Evolutionary conservation across 208 protist species (phyloP).

Genomic region (Porcisia deanei): DNA sequence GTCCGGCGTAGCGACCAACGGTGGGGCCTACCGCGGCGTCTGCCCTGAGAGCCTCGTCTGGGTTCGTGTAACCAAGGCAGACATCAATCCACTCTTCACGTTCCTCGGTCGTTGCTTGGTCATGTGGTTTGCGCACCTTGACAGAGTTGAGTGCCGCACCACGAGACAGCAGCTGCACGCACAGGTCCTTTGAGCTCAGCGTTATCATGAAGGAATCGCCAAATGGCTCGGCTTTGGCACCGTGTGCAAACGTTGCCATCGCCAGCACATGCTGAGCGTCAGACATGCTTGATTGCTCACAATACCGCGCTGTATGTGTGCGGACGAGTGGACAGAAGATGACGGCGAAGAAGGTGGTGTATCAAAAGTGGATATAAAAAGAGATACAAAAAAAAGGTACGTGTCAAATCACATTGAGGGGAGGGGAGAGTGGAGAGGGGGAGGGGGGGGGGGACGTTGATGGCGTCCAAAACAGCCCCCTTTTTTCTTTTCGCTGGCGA

Average conservation of each 20-base stretch:
- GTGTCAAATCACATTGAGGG: too few species aligned
- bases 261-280: conserved; percentile 8
- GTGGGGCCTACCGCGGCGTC: conserved; percentile 31
- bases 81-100: conserved; percentile 48
- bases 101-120: conserved; percentile 8
- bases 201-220: conserved; percentile 57
- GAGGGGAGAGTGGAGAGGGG: too few species aligned
- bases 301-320: background rate
- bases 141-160: conserved; percentile 72
- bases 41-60: conserved; percentile 34
- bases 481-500: too few species aligned
- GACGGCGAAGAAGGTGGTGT: background rate
- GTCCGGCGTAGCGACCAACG: conserved; percentile 64
- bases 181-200: conserved; percentile 45
- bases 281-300: conserved; percentile 3
- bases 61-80: conserved; percentile 51
- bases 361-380: background rate
- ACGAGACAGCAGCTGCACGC: conserved; percentile 64
- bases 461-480: too few species aligned
- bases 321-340: background rate
- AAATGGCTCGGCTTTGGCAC: conserved; percentile 52
- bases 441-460: too few species aligned
- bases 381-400: background rate
- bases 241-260: conserved; percentile 8
- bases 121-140: conserved; percentile 47